Conservation (phyloP, 371 early-diverging fungal genomes). For the Rhizopus sp. region DNA sequence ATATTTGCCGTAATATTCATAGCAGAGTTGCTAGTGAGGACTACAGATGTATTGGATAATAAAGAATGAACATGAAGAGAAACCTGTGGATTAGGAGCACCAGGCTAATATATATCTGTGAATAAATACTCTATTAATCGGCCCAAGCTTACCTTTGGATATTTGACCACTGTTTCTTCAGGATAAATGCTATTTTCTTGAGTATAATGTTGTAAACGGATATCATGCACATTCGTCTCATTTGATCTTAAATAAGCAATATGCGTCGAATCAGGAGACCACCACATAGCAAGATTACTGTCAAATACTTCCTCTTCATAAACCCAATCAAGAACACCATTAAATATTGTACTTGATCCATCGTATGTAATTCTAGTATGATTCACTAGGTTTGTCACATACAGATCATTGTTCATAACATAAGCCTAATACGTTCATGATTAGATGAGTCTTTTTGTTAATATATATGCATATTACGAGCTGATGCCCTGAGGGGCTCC, state of each 20-base stretch:
- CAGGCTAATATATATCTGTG: slow-evolving; percentile 48
- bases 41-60: slow-evolving; percentile 29
- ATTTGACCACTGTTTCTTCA: slow-evolving; percentile 70
- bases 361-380: slow-evolving; percentile 82
- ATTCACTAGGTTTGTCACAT: slow-evolving; percentile 66
- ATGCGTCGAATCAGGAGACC: slow-evolving; percentile 83
- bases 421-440: slow-evolving; percentile 57
- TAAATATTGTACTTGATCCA: slow-evolving; percentile 83
- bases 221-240: slow-evolving; percentile 83
- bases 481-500: slow-evolving; percentile 82
- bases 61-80: slow-evolving; percentile 70
- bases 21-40: slow-evolving; percentile 35
- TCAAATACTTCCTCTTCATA: slow-evolving; percentile 95
- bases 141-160: slow-evolving; percentile 70
- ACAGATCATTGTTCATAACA: slow-evolving; percentile 87
- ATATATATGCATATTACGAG: slow-evolving; percentile 34
- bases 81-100: slow-evolving; percentile 83
- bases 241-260: slow-evolving; percentile 87
- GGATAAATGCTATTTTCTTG: slow-evolving; percentile 67
- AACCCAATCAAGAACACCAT: slow-evolving; percentile 97
- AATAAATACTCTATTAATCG: neutral
- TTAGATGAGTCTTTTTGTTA: neutral
- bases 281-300: slow-evolving; percentile 78
- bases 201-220: slow-evolving; percentile 70
- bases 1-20: slow-evolving; percentile 12